Base-by-base conservation (phyloP, 306 rosid species). In the Prinsepia uniflora region DNA sequence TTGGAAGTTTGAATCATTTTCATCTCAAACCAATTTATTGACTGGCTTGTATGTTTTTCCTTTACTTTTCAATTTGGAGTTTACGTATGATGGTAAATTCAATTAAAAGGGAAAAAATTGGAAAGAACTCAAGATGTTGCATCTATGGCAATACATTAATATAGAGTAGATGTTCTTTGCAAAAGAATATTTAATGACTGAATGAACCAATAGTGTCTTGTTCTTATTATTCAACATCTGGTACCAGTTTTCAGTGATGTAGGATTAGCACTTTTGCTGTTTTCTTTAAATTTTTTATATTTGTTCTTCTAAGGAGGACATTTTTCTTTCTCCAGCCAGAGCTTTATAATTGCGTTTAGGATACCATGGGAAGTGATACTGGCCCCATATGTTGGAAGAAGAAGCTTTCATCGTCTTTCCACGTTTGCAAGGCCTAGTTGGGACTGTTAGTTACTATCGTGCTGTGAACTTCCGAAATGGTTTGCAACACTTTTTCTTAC, bases 341-440 rank as follows among this genome's bases (percentile, higher is more conserved):
- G 54, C 24, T 40, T 52, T 41, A 14, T 22, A 19, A n/a, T 43
- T 42, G 64, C 65, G 20, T 20, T 41, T 11, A 69, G 41, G 50
- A 54, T 14, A 57, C 55, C 46, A 70, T 34, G 55, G 66, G 45
- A 70, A 65, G 66, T 34, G 66, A 4, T 44, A 17, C 55, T 44
- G 66, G 44, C 24, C 54, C 11, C 18, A 15, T 44, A 14, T 57
- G 74, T 57, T 56, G 56, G 65, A 57, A 44, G 56, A 43, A 50
- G 56, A 15, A 55, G 65, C 8, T 22, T 54, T 5, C 64, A 15
- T 54, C n/a, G 14, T 70, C 12, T 9, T 70, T 43, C 56, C 39
- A 56, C 65, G 22, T 70, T 44, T 44, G 56, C 74, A 70, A 56
- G 65, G 74, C 53, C 66, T 9, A 56, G 46, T 56, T 70, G 34